Base-by-base conservation (phyloP, 495 filamentous ascomycete species). In the Halenospora varia region DNA sequence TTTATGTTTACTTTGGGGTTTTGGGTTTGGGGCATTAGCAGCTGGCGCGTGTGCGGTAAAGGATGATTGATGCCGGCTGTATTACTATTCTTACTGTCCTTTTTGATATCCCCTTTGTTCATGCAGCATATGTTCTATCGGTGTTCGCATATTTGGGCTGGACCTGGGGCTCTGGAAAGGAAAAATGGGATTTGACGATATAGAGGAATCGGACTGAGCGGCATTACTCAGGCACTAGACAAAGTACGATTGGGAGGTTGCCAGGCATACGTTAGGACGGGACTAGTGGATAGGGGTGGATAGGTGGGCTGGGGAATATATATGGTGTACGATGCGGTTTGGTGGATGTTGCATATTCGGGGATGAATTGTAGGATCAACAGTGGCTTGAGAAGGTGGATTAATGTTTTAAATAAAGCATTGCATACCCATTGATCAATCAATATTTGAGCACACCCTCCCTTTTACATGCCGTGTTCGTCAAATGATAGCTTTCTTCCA, bases 11-110 rank as follows among this genome's bases (percentile, higher is more conserved):
- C 2, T 49, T 55, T 44, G 10, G 2, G 10, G 42, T 49, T 51
- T 45, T 2, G 46, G 42, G 18, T 15, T 53, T 25, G 23, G 23
- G 41, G 46, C 20, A 50, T 18, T 9, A 57, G 35, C 48, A 20
- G 39, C 29, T 26, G 22, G 55, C 55, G 46, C 25, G 55, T 35
- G 51, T 24, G 17, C 20, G 35, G 22, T 10, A 48, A 47, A 10
- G 25, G n/a, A 52, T 19, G 48, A 20, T 18, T 2, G 11, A 45
- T n/a, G 40, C 19, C 29, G 26, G 26, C 3, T 54, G 60, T 58
- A 52, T 41, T 48, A 56, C 17, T 53, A 48, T 64, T 61, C 62
- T 61, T 55, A 55, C 62, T 41, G 23, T 58, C 57, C 9, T 53
- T 62, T 53, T 24, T 40, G 48, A 22, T 10, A n/a, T 17, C 15